These are phyloP conservation scores for Myxozyma kluyveri DNA, from an alignment of 805 yeast genomes.

Conservation along the genomic window DNA sequence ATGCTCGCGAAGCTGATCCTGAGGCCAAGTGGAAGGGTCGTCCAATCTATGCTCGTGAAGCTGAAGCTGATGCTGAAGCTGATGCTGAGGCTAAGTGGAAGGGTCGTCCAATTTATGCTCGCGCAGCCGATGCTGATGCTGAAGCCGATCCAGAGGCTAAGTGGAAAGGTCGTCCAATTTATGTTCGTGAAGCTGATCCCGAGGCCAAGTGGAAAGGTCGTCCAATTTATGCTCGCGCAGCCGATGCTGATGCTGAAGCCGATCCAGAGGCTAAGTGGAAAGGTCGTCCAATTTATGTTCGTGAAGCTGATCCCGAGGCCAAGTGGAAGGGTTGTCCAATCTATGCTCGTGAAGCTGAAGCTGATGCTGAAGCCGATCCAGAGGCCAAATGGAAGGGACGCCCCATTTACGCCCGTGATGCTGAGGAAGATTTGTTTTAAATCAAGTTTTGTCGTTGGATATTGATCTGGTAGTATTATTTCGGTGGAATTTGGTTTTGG, in stretches of 20 bases:
- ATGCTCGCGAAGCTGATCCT: conserved; percentile 16
- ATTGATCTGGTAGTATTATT: too few relatives aligned
- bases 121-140: conserved; percentile 9
- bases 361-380: conserved; percentile 1
- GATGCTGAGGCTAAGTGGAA: conserved; percentile 9
- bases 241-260: conserved; percentile 16
- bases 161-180: conserved; percentile 3
- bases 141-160: conserved; percentile 3
- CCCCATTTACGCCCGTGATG: conserved; percentile 11
- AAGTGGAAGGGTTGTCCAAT: conserved; percentile 4
- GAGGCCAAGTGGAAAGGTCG: conserved; percentile 8
- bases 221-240: conserved; percentile 18
- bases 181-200: conserved; percentile 1
- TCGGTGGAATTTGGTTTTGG: background rate
- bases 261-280: conserved; percentile 6
- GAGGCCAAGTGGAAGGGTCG: conserved; percentile 4
- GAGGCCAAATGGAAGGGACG: background rate
- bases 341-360: conserved; percentile 9
- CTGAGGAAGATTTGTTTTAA: too few relatives aligned
- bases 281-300: conserved; percentile 14
- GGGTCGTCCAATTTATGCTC: background rate
- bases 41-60: conserved; percentile 14
- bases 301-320: conserved; percentile 20
- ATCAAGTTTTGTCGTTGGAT: too few relatives aligned
- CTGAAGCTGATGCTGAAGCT: conserved; percentile 18